A percentile compares a stretch with the other conserved stretches of the same genome.
These are phyloP conservation scores for Agarophyton chilense DNA, from an alignment of 23 red algal genomes.

Conservation along the genomic window DNA sequence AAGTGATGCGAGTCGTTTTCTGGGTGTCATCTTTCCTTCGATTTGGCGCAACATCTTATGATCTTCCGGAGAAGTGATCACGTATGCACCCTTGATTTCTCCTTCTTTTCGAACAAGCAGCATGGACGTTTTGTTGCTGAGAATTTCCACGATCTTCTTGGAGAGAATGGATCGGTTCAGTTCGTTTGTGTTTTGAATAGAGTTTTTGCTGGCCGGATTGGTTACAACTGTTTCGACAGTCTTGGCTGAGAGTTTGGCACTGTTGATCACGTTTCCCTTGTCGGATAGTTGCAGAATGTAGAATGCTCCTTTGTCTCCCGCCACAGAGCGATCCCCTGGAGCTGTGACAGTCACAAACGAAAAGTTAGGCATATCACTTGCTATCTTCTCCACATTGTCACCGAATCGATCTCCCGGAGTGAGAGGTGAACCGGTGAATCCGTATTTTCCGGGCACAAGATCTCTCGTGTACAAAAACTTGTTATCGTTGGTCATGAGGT, in stretches of 20 bases:
- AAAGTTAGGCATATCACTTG: conserved; percentile 30
- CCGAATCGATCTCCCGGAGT: conserved; percentile 42
- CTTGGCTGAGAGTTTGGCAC: conserved; percentile 35
- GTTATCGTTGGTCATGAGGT: conserved; percentile 55
- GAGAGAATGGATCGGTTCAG: conserved; percentile 3
- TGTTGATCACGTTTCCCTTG: conserved; percentile 45
- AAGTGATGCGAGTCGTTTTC: background rate
- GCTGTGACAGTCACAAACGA: conserved; percentile 46
- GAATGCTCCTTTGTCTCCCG: conserved; percentile 32
- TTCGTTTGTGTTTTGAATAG: background rate
- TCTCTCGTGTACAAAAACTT: conserved; percentile 49
- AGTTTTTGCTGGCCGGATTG: too few species aligned
- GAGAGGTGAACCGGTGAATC: conserved; percentile 2
- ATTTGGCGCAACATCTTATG: background rate
- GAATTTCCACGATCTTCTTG: conserved; percentile 19
- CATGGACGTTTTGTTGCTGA: conserved; percentile 39
- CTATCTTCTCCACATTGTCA: background rate
- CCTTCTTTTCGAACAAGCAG: conserved; percentile 19
- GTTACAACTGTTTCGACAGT: conserved; percentile 1
- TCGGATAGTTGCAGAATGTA: conserved; percentile 50
- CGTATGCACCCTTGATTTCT: conserved; percentile 20
- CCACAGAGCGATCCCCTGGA: conserved; percentile 38
- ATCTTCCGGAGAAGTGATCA: conserved; percentile 3
- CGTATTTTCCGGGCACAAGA: conserved; percentile 47
- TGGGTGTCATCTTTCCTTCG: conserved; percentile 14